Evolutionary conservation across 306 rosid genomes (phyloP).

Genomic region (Spatholobus suberectus): DNA sequence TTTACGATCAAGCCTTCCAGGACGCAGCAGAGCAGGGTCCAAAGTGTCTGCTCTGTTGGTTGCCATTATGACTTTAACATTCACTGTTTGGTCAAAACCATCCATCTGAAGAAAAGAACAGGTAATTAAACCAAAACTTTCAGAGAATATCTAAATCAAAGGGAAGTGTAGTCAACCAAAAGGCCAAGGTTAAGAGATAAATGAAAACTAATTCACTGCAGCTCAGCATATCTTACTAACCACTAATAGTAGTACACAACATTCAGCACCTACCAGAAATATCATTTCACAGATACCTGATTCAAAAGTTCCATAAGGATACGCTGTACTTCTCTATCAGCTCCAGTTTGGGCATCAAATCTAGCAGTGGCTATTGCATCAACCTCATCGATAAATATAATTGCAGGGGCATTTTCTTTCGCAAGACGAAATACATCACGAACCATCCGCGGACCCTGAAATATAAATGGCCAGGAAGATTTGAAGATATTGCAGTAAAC

Average conservation of each 20-base stretch:
- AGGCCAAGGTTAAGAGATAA: constrained; percentile 1
- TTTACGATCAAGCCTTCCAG: constrained; percentile 97
- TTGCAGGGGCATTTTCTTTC: constrained; percentile 99
- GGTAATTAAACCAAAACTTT: constrained; percentile 16
- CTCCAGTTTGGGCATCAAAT: constrained; percentile 99
- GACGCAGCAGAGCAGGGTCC: constrained; percentile 98
- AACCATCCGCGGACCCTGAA: constrained; percentile 96
- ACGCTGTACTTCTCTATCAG: constrained; percentile 99
- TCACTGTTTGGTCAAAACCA: constrained; percentile 98
- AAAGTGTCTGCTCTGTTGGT: constrained; percentile 97
- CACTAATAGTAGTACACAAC: not conserved
- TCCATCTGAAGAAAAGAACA: constrained; percentile 73
- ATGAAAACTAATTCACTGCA: not conserved
- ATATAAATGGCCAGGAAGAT: constrained; percentile 11
- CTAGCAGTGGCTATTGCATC: constrained; percentile 99
- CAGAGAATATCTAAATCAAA: constrained; percentile 16
- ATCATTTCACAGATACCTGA: constrained; percentile 62
- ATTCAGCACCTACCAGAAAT: constrained; percentile 9
- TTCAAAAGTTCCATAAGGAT: constrained; percentile 98
- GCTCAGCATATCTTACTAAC: not conserved
- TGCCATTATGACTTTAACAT: constrained; percentile 99
- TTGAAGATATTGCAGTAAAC: not conserved
- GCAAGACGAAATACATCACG: constrained; percentile 99
- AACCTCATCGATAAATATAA: constrained; percentile 98
- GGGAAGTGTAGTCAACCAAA: not conserved